phyloP scores from a whole-genome alignment of 805 yeast species.

The Blastobotrys attinorum region DNA sequence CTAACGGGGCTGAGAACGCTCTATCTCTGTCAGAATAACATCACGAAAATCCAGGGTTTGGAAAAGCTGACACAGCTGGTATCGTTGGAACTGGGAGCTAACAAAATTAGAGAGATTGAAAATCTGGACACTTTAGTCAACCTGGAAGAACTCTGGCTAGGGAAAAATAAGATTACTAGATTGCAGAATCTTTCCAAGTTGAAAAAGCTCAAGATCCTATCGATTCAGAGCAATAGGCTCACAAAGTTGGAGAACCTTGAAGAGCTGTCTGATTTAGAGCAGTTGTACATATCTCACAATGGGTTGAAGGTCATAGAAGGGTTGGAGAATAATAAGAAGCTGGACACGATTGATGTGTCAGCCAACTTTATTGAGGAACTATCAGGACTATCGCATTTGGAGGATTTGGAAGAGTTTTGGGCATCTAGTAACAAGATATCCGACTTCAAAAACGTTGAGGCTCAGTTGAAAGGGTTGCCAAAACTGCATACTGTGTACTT shows the following conservation, averaged over 20 bases:
- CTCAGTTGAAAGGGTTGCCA: conserved; percentile 54
- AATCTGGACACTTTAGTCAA: conserved; percentile 47
- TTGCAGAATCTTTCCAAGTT: conserved; percentile 56
- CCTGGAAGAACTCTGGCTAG: conserved; percentile 81
- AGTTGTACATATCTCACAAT: conserved; percentile 81
- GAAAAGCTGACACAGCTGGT: conserved; percentile 47
- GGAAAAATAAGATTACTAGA: conserved; percentile 68
- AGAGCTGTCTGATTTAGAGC: conserved; percentile 62
- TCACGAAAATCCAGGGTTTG: conserved; percentile 61
- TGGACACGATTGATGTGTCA: conserved; percentile 74
- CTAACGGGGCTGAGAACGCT: conserved; percentile 56
- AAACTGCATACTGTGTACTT: conserved; percentile 81
- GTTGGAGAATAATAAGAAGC: conserved; percentile 57
- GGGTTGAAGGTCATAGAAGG: conserved; percentile 70
- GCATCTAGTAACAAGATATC: conserved; percentile 70
- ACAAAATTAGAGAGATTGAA: conserved; percentile 50
- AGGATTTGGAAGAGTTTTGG: conserved; percentile 85
- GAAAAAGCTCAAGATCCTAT: conserved; percentile 58
- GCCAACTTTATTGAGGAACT: conserved; percentile 58
- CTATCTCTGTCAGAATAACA: conserved; percentile 84
- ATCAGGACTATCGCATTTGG: conserved; percentile 57
- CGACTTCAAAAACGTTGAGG: conserved; percentile 59
- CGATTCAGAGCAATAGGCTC: conserved; percentile 82
- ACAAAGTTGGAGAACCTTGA: conserved; percentile 78
- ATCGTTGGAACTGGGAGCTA: conserved; percentile 88